These are phyloP conservation scores for Mycena vulgaris DNA, from an alignment of 768 basidiomycete genomes.

Conservation along the genomic window DNA sequence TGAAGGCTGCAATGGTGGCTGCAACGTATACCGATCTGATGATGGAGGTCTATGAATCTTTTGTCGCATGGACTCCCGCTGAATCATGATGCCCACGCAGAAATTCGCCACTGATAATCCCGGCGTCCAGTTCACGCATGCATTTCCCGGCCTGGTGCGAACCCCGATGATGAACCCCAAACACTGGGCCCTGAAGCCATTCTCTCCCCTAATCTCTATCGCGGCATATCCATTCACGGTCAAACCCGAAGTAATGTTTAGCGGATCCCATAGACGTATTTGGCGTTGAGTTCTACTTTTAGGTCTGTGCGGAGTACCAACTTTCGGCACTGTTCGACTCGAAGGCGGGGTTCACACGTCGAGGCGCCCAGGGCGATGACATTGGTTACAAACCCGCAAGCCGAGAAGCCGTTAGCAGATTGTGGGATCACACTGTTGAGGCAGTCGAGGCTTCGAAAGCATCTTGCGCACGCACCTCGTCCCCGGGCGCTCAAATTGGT, in stretches of 20 bases:
- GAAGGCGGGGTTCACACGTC: slow-evolving; percentile 35
- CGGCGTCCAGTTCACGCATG: slow-evolving; percentile 53
- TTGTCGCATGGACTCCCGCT: not conserved
- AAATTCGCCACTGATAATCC: slow-evolving; percentile 51
- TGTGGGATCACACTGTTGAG: slow-evolving; percentile 44
- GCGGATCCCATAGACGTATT: not conserved
- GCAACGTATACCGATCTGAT: slow-evolving; percentile 54
- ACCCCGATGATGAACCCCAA: slow-evolving; percentile 46
- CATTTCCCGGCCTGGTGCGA: slow-evolving; percentile 53
- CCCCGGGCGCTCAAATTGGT: too few species aligned
- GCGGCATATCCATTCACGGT: slow-evolving; percentile 35
- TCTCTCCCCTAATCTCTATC: slow-evolving; percentile 28
- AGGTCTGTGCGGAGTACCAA: slow-evolving; percentile 38
- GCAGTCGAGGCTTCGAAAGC: slow-evolving; percentile 1
- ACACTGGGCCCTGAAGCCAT: slow-evolving; percentile 28
- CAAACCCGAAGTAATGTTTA: slow-evolving; percentile 26
- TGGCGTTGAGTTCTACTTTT: not conserved
- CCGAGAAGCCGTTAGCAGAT: slow-evolving; percentile 18
- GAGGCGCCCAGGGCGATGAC: slow-evolving; percentile 39
- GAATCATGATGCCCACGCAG: slow-evolving; percentile 36
- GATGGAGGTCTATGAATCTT: slow-evolving; percentile 47
- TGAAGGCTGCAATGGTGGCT: slow-evolving; percentile 41
- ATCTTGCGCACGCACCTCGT: not conserved
- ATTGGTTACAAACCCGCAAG: slow-evolving; percentile 33
- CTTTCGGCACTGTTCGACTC: slow-evolving; percentile 33